A percentile compares a stretch with the other conserved stretches of the same genome.
Evolutionary conservation across 495 filamentous ascomycete genomes (phyloP).

Genomic region (Hyaloscypha bicolor): DNA sequence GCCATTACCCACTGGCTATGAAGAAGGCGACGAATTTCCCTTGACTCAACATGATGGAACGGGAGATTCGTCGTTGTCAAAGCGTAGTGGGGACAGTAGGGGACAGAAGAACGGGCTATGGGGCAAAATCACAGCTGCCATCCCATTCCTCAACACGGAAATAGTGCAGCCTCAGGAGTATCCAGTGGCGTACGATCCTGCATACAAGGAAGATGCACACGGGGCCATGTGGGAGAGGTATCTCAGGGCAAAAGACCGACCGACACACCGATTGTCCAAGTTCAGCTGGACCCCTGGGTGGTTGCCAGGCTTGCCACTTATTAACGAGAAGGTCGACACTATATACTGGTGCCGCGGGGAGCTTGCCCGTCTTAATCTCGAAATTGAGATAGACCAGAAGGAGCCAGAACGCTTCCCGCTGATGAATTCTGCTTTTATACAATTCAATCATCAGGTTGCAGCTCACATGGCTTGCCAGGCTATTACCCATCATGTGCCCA

Average conservation of each 20-base stretch:
- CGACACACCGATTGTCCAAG: slow-evolving; percentile 79
- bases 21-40: slow-evolving; percentile 37
- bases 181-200: slow-evolving; percentile 67
- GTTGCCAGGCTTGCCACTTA: slow-evolving; percentile 75
- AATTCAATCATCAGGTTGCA: slow-evolving; percentile 97
- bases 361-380: slow-evolving; percentile 84
- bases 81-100: slow-evolving; percentile 36
- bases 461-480: slow-evolving; percentile 98
- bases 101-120: slow-evolving; percentile 45
- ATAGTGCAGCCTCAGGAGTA: slow-evolving; percentile 56
- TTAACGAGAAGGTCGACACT: slow-evolving; percentile 92
- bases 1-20: slow-evolving; percentile 50
- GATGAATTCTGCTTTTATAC: slow-evolving; percentile 98
- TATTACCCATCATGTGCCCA: slow-evolving; percentile 87
- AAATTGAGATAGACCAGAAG: slow-evolving; percentile 90
- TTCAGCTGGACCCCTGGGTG: slow-evolving; percentile 71
- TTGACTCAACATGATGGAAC: slow-evolving; percentile 19
- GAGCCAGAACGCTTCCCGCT: slow-evolving; percentile 85
- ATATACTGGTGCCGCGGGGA: slow-evolving; percentile 91
- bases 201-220: slow-evolving; percentile 62
- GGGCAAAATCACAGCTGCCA: slow-evolving; percentile 43
- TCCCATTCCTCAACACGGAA: slow-evolving; percentile 46
- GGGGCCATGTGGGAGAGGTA: slow-evolving; percentile 86
- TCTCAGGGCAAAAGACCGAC: slow-evolving; percentile 77
- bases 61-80: slow-evolving; percentile 18